Conservation (phyloP, 1,284 basidiomycete genomes). For the Moesziomyces globuligerus region DNA sequence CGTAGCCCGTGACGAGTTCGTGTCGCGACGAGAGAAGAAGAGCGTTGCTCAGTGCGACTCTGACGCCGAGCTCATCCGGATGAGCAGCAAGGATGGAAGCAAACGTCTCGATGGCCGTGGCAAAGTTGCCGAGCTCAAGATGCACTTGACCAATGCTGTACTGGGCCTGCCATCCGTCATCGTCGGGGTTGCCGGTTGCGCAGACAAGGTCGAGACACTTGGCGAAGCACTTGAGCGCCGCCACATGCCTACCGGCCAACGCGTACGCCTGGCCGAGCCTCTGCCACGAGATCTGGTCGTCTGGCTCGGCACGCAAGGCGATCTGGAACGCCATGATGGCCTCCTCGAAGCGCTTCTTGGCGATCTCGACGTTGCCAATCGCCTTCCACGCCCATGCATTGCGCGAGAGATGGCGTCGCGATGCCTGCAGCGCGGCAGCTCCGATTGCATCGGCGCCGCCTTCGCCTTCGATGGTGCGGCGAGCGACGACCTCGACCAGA, state of each 20-base stretch:
- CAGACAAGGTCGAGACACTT: slow-evolving; percentile 73
- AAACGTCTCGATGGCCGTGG: slow-evolving; percentile 79
- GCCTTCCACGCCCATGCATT: slow-evolving; percentile 99
- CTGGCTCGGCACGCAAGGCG: slow-evolving; percentile 81
- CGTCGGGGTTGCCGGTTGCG: slow-evolving; percentile 4
- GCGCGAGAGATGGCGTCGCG: slow-evolving; percentile 71
- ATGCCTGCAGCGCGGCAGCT: slow-evolving; percentile 26
- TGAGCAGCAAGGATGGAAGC: slow-evolving; percentile 73
- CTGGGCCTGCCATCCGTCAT: slow-evolving; percentile 80
- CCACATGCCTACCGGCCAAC: slow-evolving; percentile 84
- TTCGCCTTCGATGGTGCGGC: slow-evolving; percentile 85
- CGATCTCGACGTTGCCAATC: slow-evolving; percentile 86
- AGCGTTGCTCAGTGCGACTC: slow-evolving; percentile 79
- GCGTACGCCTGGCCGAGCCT: slow-evolving; percentile 92
- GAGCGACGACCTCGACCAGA: slow-evolving; percentile 89
- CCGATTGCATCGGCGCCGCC: slow-evolving; percentile 55
- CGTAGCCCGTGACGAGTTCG: slow-evolving; percentile 77
- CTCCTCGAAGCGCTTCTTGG: slow-evolving; percentile 77
- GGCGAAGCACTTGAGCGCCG: slow-evolving; percentile 86
- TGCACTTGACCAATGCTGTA: slow-evolving; percentile 89
- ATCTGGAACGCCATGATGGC: slow-evolving; percentile 90
- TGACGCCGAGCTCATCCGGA: slow-evolving; percentile 76
- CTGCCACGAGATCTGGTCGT: slow-evolving; percentile 84
- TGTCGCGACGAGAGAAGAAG: slow-evolving; percentile 78
- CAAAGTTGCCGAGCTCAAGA: slow-evolving; percentile 79